phyloP scores from a whole-genome alignment of 1,139 yeast species.

The Geotrichum cucujoidarum region DNA sequence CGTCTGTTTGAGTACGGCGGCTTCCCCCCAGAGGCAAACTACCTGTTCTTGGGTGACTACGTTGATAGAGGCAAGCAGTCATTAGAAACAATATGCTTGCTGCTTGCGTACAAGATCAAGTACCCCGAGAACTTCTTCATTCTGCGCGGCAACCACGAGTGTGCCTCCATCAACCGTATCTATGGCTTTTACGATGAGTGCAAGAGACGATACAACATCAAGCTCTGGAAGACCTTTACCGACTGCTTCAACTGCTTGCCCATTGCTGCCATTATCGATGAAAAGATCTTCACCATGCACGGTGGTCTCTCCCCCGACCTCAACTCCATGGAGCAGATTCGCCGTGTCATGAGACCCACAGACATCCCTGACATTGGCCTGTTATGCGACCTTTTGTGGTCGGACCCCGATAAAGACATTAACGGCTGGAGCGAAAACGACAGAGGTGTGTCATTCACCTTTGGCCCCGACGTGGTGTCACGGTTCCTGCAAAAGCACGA shows the following conservation, averaged over 20 bases:
- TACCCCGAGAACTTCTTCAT: conserved; percentile 96
- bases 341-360: conserved; percentile 98
- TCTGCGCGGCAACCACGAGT: conserved; percentile 90
- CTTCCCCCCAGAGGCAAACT: conserved; percentile 97
- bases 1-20: conserved; percentile 97
- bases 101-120: conserved; percentile 92
- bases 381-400: conserved; percentile 93
- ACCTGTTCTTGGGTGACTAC: conserved; percentile 90
- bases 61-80: conserved; percentile 98
- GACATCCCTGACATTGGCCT: conserved; percentile 97
- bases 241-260: conserved; percentile 98
- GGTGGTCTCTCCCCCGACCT: conserved; percentile 97
- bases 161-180: conserved; percentile 94
- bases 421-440: conserved; percentile 98
- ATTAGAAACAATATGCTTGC: conserved; percentile 84
- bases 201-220: conserved; percentile 88
- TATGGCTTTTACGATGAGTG: conserved; percentile 98
- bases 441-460: conserved; percentile 95
- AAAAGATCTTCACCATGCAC: conserved; percentile 96
- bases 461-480: conserved; percentile 95
- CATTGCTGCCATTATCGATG: conserved; percentile 95
- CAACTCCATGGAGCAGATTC: conserved; percentile 95
- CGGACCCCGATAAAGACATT: conserved; percentile 96
- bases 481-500: conserved; percentile 92
- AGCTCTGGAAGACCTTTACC: conserved; percentile 95